Percentiles rank a stretch among this genome's conserved stretches.
phyloP scores from a whole-genome alignment of 1,139 yeast genomes.

The Taphrina deformans region DNA sequence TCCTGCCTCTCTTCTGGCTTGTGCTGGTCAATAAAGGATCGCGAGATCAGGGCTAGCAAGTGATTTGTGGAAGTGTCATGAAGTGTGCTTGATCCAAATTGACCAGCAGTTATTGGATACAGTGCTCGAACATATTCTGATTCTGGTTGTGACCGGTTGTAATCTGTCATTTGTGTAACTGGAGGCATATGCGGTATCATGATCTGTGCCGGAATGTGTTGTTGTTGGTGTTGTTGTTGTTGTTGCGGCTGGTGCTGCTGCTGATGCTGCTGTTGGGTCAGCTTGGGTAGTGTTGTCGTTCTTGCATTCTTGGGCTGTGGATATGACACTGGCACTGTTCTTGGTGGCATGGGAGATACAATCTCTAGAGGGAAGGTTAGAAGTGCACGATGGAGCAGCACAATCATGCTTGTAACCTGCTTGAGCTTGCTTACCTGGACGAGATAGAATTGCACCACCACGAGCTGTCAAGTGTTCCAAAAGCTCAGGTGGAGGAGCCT shows the following conservation, averaged over 20 bases:
- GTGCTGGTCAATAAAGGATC: conserved; percentile 12
- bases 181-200: conserved; percentile 14
- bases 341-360: background rate
- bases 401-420: background rate
- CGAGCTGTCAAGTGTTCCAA: conserved; percentile 37
- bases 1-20: background rate
- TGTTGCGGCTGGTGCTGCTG: conserved; percentile 41
- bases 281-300: background rate
- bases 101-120: conserved; percentile 31
- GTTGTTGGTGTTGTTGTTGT: conserved; percentile 6
- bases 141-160: background rate
- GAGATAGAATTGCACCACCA: conserved; percentile 38
- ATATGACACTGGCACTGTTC: conserved; percentile 17
- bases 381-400: background rate
- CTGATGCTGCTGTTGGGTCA: background rate
- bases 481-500: conserved; percentile 37
- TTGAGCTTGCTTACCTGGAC: conserved; percentile 28
- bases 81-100: conserved; percentile 9
- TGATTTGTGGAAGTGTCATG: conserved; percentile 1
- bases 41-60: conserved; percentile 9
- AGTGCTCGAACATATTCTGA: conserved; percentile 15
- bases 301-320: conserved; percentile 7
- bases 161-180: conserved; percentile 13
- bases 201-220: conserved; percentile 16
- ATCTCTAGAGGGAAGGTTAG: background rate